Conservation (phyloP, 2,329 filamentous ascomycete genomes). For the Aspergillus sp. region DNA sequence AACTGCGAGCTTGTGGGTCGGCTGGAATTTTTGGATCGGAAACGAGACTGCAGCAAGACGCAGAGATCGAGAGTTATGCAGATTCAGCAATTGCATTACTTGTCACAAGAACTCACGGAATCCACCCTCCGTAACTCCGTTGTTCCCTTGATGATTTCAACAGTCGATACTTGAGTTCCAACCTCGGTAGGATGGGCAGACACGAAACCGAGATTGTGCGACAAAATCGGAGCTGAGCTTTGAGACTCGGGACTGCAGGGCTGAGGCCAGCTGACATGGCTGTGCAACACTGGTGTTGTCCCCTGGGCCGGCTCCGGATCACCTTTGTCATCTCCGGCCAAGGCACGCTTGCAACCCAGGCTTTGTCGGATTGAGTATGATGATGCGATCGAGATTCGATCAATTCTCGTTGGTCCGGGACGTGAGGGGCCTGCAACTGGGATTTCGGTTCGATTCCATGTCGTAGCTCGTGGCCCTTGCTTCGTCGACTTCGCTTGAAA, state of each 20-base stretch:
- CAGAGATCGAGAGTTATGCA: neutral
- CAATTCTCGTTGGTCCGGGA: neutral
- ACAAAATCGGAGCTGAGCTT: neutral
- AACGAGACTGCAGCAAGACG: neutral
- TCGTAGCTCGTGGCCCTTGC: no score
- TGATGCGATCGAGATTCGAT: neutral
- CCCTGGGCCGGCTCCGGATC: neutral
- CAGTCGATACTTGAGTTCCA: neutral
- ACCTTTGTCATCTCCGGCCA: neutral
- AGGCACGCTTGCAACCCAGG: neutral
- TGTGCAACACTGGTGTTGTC: no score
- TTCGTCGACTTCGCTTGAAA: no score
- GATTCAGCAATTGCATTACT: neutral
- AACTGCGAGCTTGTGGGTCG: neutral
- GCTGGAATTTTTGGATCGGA: neutral
- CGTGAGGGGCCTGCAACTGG: neutral
- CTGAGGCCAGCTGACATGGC: neutral
- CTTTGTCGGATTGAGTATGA: neutral
- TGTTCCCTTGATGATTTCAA: neutral
- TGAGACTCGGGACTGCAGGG: neutral
- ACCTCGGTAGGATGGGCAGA: neutral
- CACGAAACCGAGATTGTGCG: neutral
- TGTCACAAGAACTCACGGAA: neutral
- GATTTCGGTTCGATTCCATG: neutral
- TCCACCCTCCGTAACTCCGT: neutral